phyloP scores from a whole-genome alignment of 176 grass and related monocot species.

The Calamus simplicifolius region DNA sequence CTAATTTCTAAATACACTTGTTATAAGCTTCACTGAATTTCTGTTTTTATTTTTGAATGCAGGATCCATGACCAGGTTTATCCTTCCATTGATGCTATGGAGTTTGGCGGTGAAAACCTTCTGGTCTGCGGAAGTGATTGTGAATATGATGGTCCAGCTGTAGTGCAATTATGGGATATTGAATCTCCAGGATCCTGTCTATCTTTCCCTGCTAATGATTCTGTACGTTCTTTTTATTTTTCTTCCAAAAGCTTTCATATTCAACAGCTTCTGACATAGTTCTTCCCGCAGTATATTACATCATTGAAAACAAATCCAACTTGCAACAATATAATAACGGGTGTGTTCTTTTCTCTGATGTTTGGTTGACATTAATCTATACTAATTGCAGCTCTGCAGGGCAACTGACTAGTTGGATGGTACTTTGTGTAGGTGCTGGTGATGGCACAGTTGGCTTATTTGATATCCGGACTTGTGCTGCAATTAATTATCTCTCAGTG shows the following conservation, averaged over 20 bases:
- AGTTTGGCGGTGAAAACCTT: conserved; percentile 85
- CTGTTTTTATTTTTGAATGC: conserved; percentile 18
- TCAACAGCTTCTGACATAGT: conserved; percentile 30
- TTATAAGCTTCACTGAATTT: conserved; percentile 2
- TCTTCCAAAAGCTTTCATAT: conserved; percentile 13
- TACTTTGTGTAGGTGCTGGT: conserved; percentile 58
- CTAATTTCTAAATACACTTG: background rate
- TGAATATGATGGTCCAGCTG: conserved; percentile 69
- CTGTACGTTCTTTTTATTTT: conserved; percentile 51
- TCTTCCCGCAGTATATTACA: conserved; percentile 66
- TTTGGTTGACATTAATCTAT: background rate
- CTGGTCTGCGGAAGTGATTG: conserved; percentile 81
- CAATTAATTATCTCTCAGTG: conserved; percentile 88
- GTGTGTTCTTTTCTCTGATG: conserved; percentile 27
- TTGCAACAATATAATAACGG: conserved; percentile 81
- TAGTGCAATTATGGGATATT: conserved; percentile 93
- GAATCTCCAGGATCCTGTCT: conserved; percentile 68
- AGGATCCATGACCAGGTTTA: conserved; percentile 73
- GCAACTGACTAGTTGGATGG: background rate
- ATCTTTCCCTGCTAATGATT: conserved; percentile 85
- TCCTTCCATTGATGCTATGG: conserved; percentile 79
- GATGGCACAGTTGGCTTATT: conserved; percentile 93
- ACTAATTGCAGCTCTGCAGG: background rate
- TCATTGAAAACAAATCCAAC: conserved; percentile 78
- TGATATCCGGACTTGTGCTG: conserved; percentile 76